Conservation (phyloP, 768 basidiomycete species). For the Kwoniella bestiolae region DNA sequence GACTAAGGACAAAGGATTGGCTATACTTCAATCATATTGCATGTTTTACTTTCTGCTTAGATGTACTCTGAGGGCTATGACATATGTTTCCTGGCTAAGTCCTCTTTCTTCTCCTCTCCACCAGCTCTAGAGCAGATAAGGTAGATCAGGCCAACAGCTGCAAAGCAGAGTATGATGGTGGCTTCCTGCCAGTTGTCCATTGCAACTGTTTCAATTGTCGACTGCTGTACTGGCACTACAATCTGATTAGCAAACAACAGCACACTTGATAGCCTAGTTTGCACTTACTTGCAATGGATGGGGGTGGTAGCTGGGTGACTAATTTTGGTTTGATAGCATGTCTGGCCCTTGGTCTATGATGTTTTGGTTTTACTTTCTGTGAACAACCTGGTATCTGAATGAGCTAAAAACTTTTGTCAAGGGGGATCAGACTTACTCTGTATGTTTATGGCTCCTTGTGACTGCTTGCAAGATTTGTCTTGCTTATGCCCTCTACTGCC, state of each 20-base stretch:
- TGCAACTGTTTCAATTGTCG: slow-evolving; percentile 14
- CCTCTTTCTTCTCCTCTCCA: slow-evolving; percentile 24
- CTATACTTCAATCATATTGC: not conserved
- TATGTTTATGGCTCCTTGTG: slow-evolving; percentile 29
- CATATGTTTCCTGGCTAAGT: slow-evolving; percentile 20
- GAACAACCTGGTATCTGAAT: not conserved
- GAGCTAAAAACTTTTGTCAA: not conserved
- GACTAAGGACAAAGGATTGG: not conserved
- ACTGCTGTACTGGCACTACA: not conserved
- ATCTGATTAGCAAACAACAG: not conserved
- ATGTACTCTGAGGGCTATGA: too few species aligned
- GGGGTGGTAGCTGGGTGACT: not conserved
- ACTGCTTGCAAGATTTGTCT: not conserved
- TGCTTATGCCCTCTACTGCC: not conserved
- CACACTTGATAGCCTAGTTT: not conserved
- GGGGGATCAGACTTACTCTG: slow-evolving; percentile 4
- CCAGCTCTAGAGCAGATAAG: slow-evolving; percentile 37
- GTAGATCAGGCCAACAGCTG: slow-evolving; percentile 44
- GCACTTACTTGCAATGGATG: slow-evolving; percentile 22
- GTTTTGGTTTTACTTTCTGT: slow-evolving; percentile 3
- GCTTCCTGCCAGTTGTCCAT: slow-evolving; percentile 52
- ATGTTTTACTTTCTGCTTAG: too few species aligned
- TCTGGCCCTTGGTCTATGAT: not conserved
- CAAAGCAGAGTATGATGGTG: slow-evolving; percentile 48
- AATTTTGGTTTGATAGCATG: not conserved